These are phyloP conservation scores for Leishmania mexicana DNA, from an alignment of 208 protist species.

Conservation along the genomic window DNA sequence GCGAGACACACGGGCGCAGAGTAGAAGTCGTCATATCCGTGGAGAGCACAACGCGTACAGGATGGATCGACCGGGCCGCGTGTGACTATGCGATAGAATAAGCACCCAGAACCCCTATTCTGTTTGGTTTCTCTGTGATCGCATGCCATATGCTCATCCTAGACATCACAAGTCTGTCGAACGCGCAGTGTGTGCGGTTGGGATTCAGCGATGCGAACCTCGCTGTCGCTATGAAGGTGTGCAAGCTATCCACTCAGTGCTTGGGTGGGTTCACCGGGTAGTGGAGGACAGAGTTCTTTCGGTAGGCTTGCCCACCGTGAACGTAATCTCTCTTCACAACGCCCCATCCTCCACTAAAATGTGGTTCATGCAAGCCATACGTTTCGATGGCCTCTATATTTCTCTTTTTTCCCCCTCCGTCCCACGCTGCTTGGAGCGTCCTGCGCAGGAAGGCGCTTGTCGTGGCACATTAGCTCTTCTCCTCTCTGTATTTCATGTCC, in stretches of 20 bases:
- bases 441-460: too few relatives aligned
- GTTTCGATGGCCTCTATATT: too few relatives aligned
- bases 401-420: too few relatives aligned
- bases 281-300: neutral
- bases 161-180: neutral
- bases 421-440: too few relatives aligned
- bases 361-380: neutral
- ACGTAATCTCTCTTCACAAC: neutral
- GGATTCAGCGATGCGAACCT: neutral
- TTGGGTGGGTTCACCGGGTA: neutral
- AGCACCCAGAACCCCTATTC: neutral
- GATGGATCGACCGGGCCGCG: neutral
- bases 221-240: neutral
- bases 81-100: neutral
- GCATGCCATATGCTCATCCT: neutral
- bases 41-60: neutral
- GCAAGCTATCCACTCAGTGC: neutral
- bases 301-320: neutral
- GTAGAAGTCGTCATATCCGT: neutral
- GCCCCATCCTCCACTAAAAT: neutral
- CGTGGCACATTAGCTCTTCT: too few relatives aligned
- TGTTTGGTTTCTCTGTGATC: neutral
- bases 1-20: neutral
- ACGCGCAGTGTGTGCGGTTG: neutral
- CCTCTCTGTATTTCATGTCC: too few relatives aligned